These are phyloP conservation scores for Acacia concinna DNA, from an alignment of 331 rosid species.

Conservation along the genomic window DNA sequence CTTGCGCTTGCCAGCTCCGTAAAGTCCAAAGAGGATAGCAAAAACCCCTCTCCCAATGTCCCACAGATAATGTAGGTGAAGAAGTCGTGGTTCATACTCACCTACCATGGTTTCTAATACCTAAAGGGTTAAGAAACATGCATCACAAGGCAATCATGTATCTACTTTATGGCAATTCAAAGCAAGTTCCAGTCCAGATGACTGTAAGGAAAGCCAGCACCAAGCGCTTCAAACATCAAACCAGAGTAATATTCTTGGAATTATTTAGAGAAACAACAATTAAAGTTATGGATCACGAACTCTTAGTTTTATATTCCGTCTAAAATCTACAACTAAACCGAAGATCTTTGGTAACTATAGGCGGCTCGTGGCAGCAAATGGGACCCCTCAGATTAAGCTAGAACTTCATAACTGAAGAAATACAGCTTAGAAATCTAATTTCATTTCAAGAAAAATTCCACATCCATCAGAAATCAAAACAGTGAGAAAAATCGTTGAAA, in stretches of 20 bases:
- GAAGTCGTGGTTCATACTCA: too few species aligned
- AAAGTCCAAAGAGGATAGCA: too few species aligned
- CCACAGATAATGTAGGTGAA: too few species aligned
- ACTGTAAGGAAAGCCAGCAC: too few species aligned
- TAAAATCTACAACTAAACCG: not conserved
- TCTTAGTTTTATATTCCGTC: not conserved
- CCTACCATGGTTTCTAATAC: too few species aligned
- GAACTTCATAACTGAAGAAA: slow-evolving; percentile 17
- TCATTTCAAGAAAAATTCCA: slow-evolving; percentile 9
- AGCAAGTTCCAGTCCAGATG: too few species aligned
- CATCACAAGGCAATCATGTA: too few species aligned
- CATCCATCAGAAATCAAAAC: slow-evolving; percentile 3
- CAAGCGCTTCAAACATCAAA: not conserved
- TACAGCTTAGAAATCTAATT: slow-evolving; percentile 9
- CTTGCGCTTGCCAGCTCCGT: too few species aligned
- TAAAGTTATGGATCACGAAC: not conserved
- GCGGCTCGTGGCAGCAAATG: not conserved
- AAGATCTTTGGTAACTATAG: not conserved
- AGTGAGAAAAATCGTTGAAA: not conserved
- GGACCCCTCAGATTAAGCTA: slow-evolving; percentile 9
- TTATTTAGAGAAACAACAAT: not conserved
- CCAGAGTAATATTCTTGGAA: not conserved
- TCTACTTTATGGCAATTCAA: too few species aligned
- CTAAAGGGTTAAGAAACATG: too few species aligned
- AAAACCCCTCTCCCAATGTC: too few species aligned